Evolutionary conservation across 1,139 yeast species (phyloP), one percentile per base, ranked within the genome.

Genomic region (Yamadazyma dendronema): DNA sequence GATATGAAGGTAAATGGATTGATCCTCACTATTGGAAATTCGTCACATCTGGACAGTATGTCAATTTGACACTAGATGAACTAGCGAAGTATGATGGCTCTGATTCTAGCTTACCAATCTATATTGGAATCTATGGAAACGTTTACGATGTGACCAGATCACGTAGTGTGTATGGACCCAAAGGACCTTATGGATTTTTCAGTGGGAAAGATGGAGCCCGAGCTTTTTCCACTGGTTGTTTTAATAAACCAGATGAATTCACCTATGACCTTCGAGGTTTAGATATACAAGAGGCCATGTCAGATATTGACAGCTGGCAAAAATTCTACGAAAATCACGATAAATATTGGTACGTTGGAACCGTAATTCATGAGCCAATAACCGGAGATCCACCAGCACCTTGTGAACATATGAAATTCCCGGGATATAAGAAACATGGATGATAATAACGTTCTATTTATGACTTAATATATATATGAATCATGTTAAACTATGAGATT

Each of bases 201-300:
- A 72, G 81, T 17, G 95, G 95, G 0, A 64, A 62, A 33, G 95
- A 87, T 54, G 75, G 79, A 31, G 83, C 92, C 0, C 62, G 95
- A 33, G 88, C 88, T 17, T 81, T 77, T 50, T 83, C 80, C 3
- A 86, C 92, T 1, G 94, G 94, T 4, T 86, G 95, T 52, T 77
- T 86, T 47, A 57, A 62, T 30, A 70, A 74, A 15, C 70, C 65
- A 13, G 79, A 74, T 36, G 80, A 79, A 47, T 66, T 73, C 49
- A 85, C 90, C 0, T 74, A 79, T 53, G 95, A 86, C 54, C 57
- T 85, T 30, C 60, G 95, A 21, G 94, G 85, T 0, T 56, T 84
- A 24, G 72, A 69, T 40, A 42, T 47, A 9, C 49, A 40, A 0
- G 74, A 67, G 38, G 67, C 63, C 0, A 35, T 34, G 9, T 33